Evolutionary conservation across 768 basidiomycete genomes (phyloP), one percentile per base, ranked within the genome.

Genomic region (Cystobasidium onofrii): DNA sequence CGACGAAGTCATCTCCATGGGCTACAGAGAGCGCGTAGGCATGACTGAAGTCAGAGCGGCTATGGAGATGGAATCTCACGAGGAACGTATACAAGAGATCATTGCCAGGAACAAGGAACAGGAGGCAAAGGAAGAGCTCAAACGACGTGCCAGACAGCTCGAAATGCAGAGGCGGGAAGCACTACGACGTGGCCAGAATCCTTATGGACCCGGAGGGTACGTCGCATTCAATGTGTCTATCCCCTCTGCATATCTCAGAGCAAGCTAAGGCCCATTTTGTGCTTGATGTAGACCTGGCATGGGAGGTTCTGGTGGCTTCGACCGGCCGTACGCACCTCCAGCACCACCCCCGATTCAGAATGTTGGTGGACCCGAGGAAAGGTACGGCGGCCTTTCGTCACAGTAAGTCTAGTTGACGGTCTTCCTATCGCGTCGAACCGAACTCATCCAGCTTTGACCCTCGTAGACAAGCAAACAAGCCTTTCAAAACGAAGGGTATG

Each of bases 21-120:
- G 96, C 1, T 84, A 83, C 79, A 79, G 83, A 75, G 83, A 84
- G 79, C 82, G 83, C 64, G 83, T 84, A 34, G 83, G 82, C 64
- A 78, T 84, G 20, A 77, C 80, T 63, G 83, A 84, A 76, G 83
- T 85, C 29, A 76, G 84, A 50, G 82, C 79, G 70, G 81, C 84
- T 15, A 78, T 85, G 52, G 84, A 84, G 78, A 84, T 84, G 69
- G 84, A 85, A 76, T 82, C 81, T 63, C 84, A 84, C 79, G 84
- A 84, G 78, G 84, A 84, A 76, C 83, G 84, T 81, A 97, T 99
- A 72, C 93, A 97, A 80, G 95, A 98, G 79, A 98, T 98, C 81
- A 99, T 98, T 77, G 90, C 93, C 13, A 86, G 90, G 89, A 98
- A 99, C 84, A 98, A 98, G 82, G 96, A 99, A 82, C 92, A 92